Evolutionary conservation across 352 stramenopile genomes (phyloP).

Genomic region (Globisporangium mamillatum): DNA sequence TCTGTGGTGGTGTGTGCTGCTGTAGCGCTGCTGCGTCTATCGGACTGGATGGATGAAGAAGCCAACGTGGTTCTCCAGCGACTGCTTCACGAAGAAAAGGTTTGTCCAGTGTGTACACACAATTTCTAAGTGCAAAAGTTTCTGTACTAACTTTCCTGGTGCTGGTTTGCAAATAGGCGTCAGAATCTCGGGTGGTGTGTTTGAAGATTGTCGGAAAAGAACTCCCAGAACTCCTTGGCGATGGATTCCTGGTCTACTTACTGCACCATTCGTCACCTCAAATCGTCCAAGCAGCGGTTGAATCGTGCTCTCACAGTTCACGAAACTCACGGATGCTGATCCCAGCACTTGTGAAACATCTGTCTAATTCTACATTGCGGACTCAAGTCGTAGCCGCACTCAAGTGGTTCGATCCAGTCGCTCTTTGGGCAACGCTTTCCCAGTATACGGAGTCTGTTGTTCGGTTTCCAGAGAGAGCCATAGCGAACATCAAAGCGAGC

Average conservation of each 20-base stretch:
- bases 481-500: background rate
- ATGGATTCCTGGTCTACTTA: constrained; percentile 83
- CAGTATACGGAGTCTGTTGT: constrained; percentile 59
- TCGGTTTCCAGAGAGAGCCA: constrained; percentile 11
- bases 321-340: constrained; percentile 83
- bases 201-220: constrained; percentile 83
- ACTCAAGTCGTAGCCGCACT: constrained; percentile 67
- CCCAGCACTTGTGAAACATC: constrained; percentile 74
- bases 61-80: constrained; percentile 76
- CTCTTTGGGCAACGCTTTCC: constrained; percentile 64
- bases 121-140: background rate
- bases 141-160: background rate
- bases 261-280: constrained; percentile 66
- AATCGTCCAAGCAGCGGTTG: constrained; percentile 76
- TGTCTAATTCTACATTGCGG: constrained; percentile 62
- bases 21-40: constrained; percentile 67
- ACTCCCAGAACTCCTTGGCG: constrained; percentile 72
- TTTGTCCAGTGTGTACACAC: constrained; percentile 9
- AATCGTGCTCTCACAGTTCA: constrained; percentile 76
- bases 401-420: constrained; percentile 60
- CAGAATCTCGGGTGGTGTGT: constrained; percentile 71
- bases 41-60: constrained; percentile 86
- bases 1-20: constrained; percentile 70
- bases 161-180: constrained; percentile 24
- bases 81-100: constrained; percentile 77